Percentiles rank a stretch among this genome's conserved stretches.
Evolutionary conservation across 371 early-diverging fungal species (phyloP).

Genomic region (Mucor lusitanicus): DNA sequence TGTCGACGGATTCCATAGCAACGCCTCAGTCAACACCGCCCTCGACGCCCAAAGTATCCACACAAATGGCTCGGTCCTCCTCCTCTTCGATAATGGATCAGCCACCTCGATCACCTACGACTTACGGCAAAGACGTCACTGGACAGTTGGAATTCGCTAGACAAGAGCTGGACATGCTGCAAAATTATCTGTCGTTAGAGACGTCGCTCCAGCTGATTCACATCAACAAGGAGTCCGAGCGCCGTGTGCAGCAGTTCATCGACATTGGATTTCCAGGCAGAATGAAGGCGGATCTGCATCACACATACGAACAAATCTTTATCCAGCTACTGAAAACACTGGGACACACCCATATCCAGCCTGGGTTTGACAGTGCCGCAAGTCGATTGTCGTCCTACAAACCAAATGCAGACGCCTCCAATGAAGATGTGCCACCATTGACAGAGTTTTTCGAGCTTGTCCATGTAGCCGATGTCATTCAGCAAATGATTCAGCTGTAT

Average conservation of each 20-base stretch:
- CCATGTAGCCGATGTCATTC: constrained; percentile 84
- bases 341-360: constrained; percentile 68
- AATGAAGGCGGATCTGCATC: constrained; percentile 41
- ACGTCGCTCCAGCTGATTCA: constrained; percentile 79
- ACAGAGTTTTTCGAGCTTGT: constrained; percentile 88
- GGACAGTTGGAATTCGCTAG: constrained; percentile 28
- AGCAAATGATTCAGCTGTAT: constrained; percentile 88
- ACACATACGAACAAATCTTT: constrained; percentile 67
- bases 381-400: constrained; percentile 56
- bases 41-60: constrained; percentile 25
- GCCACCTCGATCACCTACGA: not conserved
- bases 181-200: constrained; percentile 74
- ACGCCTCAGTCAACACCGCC: constrained; percentile 28
- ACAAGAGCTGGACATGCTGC: constrained; percentile 60
- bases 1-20: constrained; percentile 15
- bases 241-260: constrained; percentile 52
- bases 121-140: constrained; percentile 13
- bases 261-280: constrained; percentile 37
- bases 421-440: constrained; percentile 51
- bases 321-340: constrained; percentile 59
- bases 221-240: constrained; percentile 77
- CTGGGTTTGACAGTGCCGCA: constrained; percentile 73
- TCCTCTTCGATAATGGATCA: not conserved
- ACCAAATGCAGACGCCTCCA: constrained; percentile 37
- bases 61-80: constrained; percentile 11